Evolutionary conservation across 306 rosid species (phyloP), one percentile per base, ranked within the genome.

Genomic region (Ziziphus jujuba): DNA sequence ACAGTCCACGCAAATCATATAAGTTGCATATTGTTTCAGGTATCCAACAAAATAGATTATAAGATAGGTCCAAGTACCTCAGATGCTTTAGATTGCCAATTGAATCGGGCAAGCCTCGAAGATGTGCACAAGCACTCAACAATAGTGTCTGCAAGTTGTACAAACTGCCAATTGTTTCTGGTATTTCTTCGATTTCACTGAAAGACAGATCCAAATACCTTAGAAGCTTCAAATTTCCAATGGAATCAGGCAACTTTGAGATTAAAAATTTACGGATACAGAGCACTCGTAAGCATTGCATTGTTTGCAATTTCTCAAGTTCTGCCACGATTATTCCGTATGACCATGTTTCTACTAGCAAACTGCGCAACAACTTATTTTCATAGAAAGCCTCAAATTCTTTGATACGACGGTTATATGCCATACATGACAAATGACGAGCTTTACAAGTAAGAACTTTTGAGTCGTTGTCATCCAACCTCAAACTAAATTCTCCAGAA

Each of bases 401-500:
- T 5, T 48, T 61, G 6, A 35, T 25, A 21, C 35, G 8, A 9
- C 22, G 61, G 45, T 4, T 9, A 35, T 3, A n/a, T 23, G 21
- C 36, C 43, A 14, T 5, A 16, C 21, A 50, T 14, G 71, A 67
- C 19, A 70, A 50, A 60, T 59, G 59, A 9, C 59, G 60, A 36
- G 36, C 59, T 16, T 12, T 70, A 21, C 59, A 14, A 5, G 11
- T 5, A 2, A 28, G 9, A 4, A 6, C 7, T 24, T n/a, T 6
- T 3, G 19, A 11, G 9, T 59, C n/a, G 4, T 43, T 9, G 5
- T 53, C 53, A 17, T 48, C 66, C n/a, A 34, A 54, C 17, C 52
- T 60, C 1, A 34, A 50, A 21, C 33, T 5, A 45, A 57, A 57
- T 33, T 68, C 72, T 17, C 65, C 72, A 2, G 64, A 68, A 5